Percentiles rank a stretch among this genome's conserved stretches.
Evolutionary conservation across 495 filamentous ascomycete species (phyloP).

Genomic region (Lichenothelia convexa): DNA sequence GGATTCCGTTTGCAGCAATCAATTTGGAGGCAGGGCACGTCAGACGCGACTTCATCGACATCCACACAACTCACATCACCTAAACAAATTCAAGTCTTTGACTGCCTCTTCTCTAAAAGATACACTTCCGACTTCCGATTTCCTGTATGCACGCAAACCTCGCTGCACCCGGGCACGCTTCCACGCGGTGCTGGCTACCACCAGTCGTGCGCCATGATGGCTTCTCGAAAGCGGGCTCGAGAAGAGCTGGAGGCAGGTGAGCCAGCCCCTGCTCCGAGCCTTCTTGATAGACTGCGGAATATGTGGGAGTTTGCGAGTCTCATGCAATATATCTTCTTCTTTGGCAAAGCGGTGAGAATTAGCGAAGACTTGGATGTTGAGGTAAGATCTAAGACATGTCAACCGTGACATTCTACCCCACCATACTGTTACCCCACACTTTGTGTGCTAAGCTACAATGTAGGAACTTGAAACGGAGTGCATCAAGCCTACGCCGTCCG

Average conservation of each 20-base stretch:
- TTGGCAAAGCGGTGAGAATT: constrained; percentile 75
- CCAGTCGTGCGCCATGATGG: constrained; percentile 32
- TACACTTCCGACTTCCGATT: too few relatives aligned
- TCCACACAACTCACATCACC: too few relatives aligned
- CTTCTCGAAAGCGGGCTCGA: constrained; percentile 48
- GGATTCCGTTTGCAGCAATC: too few relatives aligned
- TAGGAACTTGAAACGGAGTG: constrained; percentile 85
- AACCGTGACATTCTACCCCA: constrained; percentile 4
- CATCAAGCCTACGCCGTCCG: constrained; percentile 53
- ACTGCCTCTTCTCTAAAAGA: too few relatives aligned
- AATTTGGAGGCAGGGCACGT: too few relatives aligned
- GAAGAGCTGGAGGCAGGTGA: constrained; percentile 41
- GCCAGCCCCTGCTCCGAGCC: constrained; percentile 28
- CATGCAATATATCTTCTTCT: constrained; percentile 80
- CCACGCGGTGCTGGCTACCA: too few relatives aligned
- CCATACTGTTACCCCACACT: background rate
- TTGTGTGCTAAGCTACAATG: background rate
- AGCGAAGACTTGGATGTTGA: constrained; percentile 74
- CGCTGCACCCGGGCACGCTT: too few relatives aligned
- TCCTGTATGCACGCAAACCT: too few relatives aligned
- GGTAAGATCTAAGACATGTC: constrained; percentile 29
- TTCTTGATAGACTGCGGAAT: constrained; percentile 57
- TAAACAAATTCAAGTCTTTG: too few relatives aligned
- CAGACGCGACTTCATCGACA: too few relatives aligned
- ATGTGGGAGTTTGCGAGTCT: constrained; percentile 93